A percentile compares a stretch with the other conserved stretches of the same genome.
These are phyloP conservation scores for Xylariales sp. DNA, from an alignment of 2,329 filamentous ascomycete genomes.

Conservation along the genomic window DNA sequence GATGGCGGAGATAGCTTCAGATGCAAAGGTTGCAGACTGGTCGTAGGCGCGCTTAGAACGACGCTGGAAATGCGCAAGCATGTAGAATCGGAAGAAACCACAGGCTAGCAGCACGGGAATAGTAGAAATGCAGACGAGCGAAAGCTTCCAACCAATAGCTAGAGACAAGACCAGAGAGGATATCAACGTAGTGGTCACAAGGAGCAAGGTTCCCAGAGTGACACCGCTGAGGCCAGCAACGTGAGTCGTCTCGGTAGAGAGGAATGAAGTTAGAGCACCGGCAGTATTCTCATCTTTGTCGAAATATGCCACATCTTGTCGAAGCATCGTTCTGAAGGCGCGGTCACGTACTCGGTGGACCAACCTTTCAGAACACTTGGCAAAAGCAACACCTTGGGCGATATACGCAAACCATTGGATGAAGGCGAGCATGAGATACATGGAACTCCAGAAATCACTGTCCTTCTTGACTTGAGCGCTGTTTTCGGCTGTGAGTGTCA, in stretches of 20 bases:
- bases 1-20: slow-evolving; percentile 90
- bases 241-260: slow-evolving; percentile 86
- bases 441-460: slow-evolving; percentile 80
- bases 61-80: slow-evolving; percentile 73
- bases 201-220: slow-evolving; percentile 81
- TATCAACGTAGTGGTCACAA: slow-evolving; percentile 74
- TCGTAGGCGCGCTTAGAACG: slow-evolving; percentile 78
- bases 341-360: slow-evolving; percentile 77
- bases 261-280: slow-evolving; percentile 81
- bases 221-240: slow-evolving; percentile 83
- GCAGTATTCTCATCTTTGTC: slow-evolving; percentile 85
- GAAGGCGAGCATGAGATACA: slow-evolving; percentile 82
- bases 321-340: slow-evolving; percentile 82
- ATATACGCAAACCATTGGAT: slow-evolving; percentile 67
- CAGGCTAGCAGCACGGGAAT: slow-evolving; percentile 75
- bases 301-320: slow-evolving; percentile 91
- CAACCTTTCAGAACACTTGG: slow-evolving; percentile 80
- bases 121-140: slow-evolving; percentile 74
- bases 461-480: slow-evolving; percentile 59
- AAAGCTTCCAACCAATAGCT: slow-evolving; percentile 83
- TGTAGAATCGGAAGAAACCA: slow-evolving; percentile 84
- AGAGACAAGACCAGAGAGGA: slow-evolving; percentile 66
- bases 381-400: slow-evolving; percentile 70
- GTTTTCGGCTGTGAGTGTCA: slow-evolving; percentile 41
- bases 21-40: slow-evolving; percentile 78